phyloP scores from a whole-genome alignment of 2,329 filamentous ascomycete genomes.

The Colletotrichum cuscutae region DNA sequence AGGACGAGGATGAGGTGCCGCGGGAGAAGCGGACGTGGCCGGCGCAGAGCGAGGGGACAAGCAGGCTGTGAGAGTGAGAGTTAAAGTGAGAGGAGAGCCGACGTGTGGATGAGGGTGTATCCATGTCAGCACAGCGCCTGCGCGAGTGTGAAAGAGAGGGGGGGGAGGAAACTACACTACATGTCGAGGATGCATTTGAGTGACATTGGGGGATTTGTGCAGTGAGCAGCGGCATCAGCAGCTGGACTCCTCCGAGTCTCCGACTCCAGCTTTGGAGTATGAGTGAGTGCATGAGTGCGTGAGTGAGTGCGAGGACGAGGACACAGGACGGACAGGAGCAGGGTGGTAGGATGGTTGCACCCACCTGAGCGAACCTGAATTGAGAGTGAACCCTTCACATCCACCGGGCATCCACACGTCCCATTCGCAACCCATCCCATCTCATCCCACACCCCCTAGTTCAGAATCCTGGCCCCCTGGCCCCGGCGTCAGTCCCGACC shows the following conservation, averaged over 20 bases:
- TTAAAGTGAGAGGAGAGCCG: not conserved
- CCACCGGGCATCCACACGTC: constrained; percentile 31
- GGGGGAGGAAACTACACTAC: not conserved
- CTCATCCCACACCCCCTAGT: constrained; percentile 20
- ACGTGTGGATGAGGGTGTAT: not conserved
- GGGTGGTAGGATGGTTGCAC: constrained; percentile 29
- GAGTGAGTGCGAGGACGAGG: not conserved
- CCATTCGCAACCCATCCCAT: constrained; percentile 22
- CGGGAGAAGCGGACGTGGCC: not conserved
- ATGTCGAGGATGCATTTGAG: not conserved
- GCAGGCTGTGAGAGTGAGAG: constrained; percentile 8
- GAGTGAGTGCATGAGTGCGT: too few relatives aligned
- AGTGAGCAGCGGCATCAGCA: not conserved
- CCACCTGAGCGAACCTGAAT: constrained; percentile 33
- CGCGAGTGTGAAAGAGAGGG: not conserved
- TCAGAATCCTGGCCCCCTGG: constrained; percentile 1
- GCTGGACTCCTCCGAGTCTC: not conserved
- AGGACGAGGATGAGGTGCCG: not conserved
- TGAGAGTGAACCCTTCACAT: constrained; percentile 31
- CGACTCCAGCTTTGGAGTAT: not conserved
- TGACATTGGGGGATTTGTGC: constrained; percentile 2
- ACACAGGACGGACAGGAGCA: not conserved
- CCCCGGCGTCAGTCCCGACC: constrained; percentile 9
- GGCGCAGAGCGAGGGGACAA: not conserved
- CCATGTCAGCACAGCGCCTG: constrained; percentile 6